phyloP scores from a whole-genome alignment of 2,329 filamentous ascomycete genomes.

The Polytolypa hystricis region DNA sequence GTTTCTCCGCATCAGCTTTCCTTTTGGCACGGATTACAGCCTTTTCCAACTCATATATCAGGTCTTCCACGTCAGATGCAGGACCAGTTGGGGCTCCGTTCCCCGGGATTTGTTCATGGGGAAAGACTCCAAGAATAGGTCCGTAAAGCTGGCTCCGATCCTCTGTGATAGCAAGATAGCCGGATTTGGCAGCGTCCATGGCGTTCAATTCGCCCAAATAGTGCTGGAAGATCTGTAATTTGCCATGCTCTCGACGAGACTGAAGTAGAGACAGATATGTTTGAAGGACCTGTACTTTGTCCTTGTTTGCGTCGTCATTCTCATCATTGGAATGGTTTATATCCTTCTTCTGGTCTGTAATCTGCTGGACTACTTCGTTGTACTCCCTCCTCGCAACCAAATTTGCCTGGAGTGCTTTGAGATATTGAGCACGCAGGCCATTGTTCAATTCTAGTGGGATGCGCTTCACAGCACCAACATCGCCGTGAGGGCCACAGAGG shows the following conservation, averaged over 20 bases:
- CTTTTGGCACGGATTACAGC: constrained; percentile 27
- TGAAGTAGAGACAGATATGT: constrained; percentile 36
- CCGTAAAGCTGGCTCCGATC: constrained; percentile 11
- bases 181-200: constrained; percentile 15
- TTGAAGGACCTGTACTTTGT: constrained; percentile 20
- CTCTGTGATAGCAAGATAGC: constrained; percentile 15
- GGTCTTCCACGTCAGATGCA: constrained; percentile 16
- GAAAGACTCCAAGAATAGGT: constrained; percentile 1
- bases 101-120: not conserved
- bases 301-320: constrained; percentile 7
- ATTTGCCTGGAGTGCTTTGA: constrained; percentile 35
- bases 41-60: constrained; percentile 29
- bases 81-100: constrained; percentile 7
- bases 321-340: constrained; percentile 13
- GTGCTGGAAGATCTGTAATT: constrained; percentile 37
- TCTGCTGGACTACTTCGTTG: constrained; percentile 22
- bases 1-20: constrained; percentile 27
- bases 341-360: constrained; percentile 21
- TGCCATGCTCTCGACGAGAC: constrained; percentile 35
- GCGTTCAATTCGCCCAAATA: constrained; percentile 32
- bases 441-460: constrained; percentile 29
- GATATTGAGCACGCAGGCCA: constrained; percentile 33
- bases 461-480: constrained; percentile 23
- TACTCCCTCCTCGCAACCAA: constrained; percentile 30
- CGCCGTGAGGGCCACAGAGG: constrained; percentile 24